These are phyloP conservation scores for Venturia aucupariae DNA, from an alignment of 2,329 filamentous ascomycete genomes.

Conservation along the genomic window DNA sequence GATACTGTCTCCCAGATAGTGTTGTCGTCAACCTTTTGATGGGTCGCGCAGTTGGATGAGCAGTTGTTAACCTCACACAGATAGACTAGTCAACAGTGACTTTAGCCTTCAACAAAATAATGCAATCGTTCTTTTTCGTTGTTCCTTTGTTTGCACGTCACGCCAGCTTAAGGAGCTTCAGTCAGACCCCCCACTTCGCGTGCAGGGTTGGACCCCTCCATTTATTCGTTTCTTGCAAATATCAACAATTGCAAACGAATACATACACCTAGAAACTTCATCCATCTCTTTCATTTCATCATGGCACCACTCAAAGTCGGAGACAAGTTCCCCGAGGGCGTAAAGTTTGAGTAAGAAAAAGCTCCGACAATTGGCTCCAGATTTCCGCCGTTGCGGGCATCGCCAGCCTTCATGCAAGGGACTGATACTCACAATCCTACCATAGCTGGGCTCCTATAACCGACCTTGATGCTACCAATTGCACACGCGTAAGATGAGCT, in stretches of 20 bases:
- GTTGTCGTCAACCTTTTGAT: background rate
- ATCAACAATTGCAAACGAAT: background rate
- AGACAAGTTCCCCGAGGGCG: conserved; percentile 71
- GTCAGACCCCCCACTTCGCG: background rate
- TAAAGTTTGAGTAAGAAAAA: conserved; percentile 59
- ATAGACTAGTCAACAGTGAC: background rate
- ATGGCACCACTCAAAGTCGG: conserved; percentile 68
- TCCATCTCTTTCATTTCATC: conserved; percentile 18
- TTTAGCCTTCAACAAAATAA: background rate
- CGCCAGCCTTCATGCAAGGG: background rate
- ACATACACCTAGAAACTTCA: background rate
- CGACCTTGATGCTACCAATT: conserved; percentile 61
- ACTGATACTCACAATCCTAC: conserved; percentile 9
- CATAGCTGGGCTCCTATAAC: conserved; percentile 67
- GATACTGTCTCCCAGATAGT: background rate
- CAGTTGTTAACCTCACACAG: background rate
- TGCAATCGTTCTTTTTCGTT: too few relatives aligned
- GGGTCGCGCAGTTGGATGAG: background rate
- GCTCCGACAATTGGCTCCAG: background rate
- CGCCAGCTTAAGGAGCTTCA: background rate
- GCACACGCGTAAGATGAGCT: conserved; percentile 46
- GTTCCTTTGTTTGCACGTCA: background rate
- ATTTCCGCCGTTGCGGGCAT: too few relatives aligned
- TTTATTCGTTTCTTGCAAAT: background rate
- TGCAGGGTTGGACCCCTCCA: background rate